Conservation (phyloP, 176 grass and related monocot species). For the Triticum urartu region DNA sequence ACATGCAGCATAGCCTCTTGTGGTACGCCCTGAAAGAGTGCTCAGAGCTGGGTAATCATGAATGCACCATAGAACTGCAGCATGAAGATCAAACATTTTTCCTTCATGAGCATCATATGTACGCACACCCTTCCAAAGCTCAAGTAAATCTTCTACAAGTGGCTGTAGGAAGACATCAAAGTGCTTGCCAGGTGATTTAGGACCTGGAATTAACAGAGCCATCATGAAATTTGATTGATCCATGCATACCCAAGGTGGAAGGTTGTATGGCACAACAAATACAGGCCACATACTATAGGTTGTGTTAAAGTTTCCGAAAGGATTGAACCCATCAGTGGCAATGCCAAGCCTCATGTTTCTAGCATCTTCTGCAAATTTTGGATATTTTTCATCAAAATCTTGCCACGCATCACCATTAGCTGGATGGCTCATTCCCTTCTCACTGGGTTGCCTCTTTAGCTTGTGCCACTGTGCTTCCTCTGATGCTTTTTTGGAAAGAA, state of each 20-base stretch:
- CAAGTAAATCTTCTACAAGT: background rate
- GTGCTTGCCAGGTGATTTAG: background rate
- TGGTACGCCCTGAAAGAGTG: constrained; percentile 2
- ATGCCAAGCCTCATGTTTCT: background rate
- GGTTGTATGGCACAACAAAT: background rate
- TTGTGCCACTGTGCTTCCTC: background rate
- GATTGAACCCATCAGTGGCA: background rate
- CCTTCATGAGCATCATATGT: constrained; percentile 11
- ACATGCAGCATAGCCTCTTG: constrained; percentile 18
- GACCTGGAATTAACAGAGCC: background rate
- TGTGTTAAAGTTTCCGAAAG: background rate
- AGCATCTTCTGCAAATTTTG: background rate
- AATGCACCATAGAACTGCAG: background rate
- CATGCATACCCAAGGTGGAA: background rate
- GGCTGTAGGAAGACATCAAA: background rate
- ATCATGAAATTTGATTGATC: background rate
- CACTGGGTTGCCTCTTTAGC: background rate
- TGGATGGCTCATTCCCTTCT: background rate
- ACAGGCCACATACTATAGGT: background rate
- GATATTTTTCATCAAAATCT: background rate
- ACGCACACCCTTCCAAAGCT: background rate
- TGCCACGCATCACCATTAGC: background rate
- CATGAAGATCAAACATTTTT: background rate
- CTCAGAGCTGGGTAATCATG: background rate
- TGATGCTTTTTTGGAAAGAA: background rate